phyloP scores from a whole-genome alignment of 306 rosid genomes.

The Vigna nakashimae region DNA sequence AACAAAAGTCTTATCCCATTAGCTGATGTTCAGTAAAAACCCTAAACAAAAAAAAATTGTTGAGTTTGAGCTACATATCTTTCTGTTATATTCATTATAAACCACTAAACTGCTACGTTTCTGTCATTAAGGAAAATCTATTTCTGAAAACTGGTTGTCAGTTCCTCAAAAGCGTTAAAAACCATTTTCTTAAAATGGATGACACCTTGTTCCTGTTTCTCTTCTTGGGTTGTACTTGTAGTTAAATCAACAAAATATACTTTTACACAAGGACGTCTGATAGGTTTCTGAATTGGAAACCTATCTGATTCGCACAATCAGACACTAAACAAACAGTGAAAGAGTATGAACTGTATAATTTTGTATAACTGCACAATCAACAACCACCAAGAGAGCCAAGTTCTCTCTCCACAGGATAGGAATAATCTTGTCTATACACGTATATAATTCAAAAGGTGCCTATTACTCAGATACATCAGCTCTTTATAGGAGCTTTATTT shows the following conservation, averaged over 20 bases:
- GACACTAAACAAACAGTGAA: no score
- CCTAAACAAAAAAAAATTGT: neutral
- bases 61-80: neutral
- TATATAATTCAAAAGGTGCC: no score
- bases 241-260: neutral
- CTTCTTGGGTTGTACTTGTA: neutral
- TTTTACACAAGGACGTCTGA: neutral
- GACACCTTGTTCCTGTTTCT: neutral
- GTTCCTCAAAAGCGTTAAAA: neutral
- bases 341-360: no score
- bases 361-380: no score
- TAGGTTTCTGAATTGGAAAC: no score
- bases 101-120: neutral
- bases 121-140: neutral
- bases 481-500: no score
- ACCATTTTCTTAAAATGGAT: neutral
- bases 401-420: no score
- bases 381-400: no score
- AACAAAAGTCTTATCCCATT: neutral
- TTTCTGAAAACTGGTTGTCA: neutral
- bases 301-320: no score
- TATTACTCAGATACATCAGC: no score
- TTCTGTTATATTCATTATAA: neutral
- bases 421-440: no score
- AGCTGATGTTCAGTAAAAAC: neutral